phyloP scores from a whole-genome alignment of 306 rosid species.

The Quercus agrifolia region DNA sequence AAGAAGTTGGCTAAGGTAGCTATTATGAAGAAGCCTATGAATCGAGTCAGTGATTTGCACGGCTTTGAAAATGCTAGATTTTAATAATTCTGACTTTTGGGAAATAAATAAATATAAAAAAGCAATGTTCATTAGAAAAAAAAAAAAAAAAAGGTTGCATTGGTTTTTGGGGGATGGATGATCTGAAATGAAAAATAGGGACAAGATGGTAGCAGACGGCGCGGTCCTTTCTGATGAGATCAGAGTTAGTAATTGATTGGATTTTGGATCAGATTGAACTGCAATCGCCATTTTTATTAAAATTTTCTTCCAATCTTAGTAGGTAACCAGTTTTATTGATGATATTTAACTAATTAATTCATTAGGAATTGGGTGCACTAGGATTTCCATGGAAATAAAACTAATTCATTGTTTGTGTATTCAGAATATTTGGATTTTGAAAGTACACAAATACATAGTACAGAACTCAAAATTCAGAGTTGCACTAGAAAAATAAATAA shows the following conservation, averaged over 20 bases:
- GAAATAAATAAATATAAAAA: not conserved
- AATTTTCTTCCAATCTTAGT: too few relatives aligned
- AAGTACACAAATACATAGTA: too few relatives aligned
- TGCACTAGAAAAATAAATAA: too few relatives aligned
- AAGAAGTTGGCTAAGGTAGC: constrained; percentile 86
- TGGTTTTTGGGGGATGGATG: not conserved
- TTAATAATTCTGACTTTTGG: constrained; percentile 14
- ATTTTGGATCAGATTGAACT: too few relatives aligned
- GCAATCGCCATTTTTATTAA: too few relatives aligned
- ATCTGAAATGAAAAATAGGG: constrained; percentile 7
- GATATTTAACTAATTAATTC: too few relatives aligned
- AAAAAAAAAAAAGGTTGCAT: constrained; percentile 15
- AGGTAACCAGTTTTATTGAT: too few relatives aligned
- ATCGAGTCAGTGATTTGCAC: constrained; percentile 74
- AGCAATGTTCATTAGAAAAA: not conserved
- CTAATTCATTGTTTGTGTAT: too few relatives aligned
- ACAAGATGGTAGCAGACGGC: constrained; percentile 37
- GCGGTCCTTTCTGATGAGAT: constrained; percentile 29
- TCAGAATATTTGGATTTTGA: too few relatives aligned
- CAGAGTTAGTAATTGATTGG: not conserved
- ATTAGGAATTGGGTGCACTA: too few relatives aligned
- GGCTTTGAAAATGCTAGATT: constrained; percentile 92
- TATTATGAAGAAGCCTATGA: constrained; percentile 65
- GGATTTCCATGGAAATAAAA: too few relatives aligned
- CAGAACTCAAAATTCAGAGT: too few relatives aligned